Evolutionary conservation across 2,329 filamentous ascomycete genomes (phyloP), one percentile per base, ranked within the genome.

Genomic region (Leptographium radiaticola): DNA sequence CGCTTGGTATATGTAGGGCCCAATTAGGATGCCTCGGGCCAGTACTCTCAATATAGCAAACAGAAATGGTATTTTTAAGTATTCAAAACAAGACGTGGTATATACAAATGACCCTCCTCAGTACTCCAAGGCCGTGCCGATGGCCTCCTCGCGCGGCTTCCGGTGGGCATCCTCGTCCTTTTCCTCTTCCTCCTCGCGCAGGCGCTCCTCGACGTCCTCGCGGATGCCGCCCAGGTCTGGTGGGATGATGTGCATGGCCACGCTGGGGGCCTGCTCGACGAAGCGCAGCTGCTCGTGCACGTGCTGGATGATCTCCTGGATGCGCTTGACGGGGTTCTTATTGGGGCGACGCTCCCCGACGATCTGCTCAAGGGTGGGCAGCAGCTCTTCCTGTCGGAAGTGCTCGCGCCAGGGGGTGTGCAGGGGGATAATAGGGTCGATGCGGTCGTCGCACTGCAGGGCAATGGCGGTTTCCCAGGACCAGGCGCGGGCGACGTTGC

Each of bases 401-500:
- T 94, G 89, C 58, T 87, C 83, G 55, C 89, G 82, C 75, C 91
- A 94, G 0, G 89, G 87, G 9, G 91, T 82, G 62, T 94, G 83
- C 39, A 79, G 70, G 0, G 93, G 91, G 33, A 97, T 84, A 13
- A 81, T 77, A 18, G 85, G 79, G 65, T 75, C 72, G 58, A 96
- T 84, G 55, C 80, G 78, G 58, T 85, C 76, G 56, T 86, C 76
- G 55, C 82, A 83, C 60, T 84, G 83, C 58, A 94, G 87, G 56
- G 89, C 89, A 60, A 97, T 88, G 57, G 87, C 86, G 13, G 93
- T 98, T 71, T 98, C 93, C 69, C 95, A 91, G 30, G 90, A 89
- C 93, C 93, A 98, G 34, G 91, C 89, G 53, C 93, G 86, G 44
- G 93, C 93, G 8, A 98, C 93, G 64, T 98, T 98, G 59, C 91